phyloP scores from a whole-genome alignment of 306 rosid genomes.

The Parietaria judaica region DNA sequence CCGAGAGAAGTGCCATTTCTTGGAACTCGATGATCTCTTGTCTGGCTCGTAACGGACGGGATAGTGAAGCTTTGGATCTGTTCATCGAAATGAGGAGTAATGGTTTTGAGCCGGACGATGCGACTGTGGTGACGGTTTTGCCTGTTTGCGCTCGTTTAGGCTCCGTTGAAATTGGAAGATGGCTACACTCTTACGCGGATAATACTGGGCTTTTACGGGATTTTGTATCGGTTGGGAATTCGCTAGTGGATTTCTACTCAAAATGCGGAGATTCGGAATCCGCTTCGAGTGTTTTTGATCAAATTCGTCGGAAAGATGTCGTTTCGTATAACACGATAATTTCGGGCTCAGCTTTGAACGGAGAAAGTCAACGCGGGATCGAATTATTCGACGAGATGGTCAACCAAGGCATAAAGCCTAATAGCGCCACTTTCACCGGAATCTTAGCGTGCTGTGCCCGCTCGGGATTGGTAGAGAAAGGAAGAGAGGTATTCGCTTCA shows the following conservation, averaged over 20 bases:
- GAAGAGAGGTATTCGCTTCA: conserved; percentile 49
- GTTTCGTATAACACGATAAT: conserved; percentile 76
- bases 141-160: conserved; percentile 75
- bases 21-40: conserved; percentile 78
- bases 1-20: conserved; percentile 47
- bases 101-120: conserved; percentile 63
- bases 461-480: conserved; percentile 62
- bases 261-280: conserved; percentile 56
- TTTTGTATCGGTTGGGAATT: conserved; percentile 44
- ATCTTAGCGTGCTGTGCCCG: conserved; percentile 69
- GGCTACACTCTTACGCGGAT: conserved; percentile 46
- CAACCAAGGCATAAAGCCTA: conserved; percentile 32
- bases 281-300: conserved; percentile 40
- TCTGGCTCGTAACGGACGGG: conserved; percentile 34
- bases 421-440: conserved; percentile 58
- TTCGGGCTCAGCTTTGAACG: conserved; percentile 68
- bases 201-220: conserved; percentile 26
- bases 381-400: conserved; percentile 60
- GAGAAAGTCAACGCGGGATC: conserved; percentile 61
- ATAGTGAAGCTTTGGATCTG: conserved; percentile 42
- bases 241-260: conserved; percentile 59
- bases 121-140: conserved; percentile 53
- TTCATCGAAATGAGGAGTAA: conserved; percentile 47
- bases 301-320: conserved; percentile 44
- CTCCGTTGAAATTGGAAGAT: conserved; percentile 46